Base-by-base conservation (phyloP, 139 green algal genomes). In the Spirogloea muscicola region DNA sequence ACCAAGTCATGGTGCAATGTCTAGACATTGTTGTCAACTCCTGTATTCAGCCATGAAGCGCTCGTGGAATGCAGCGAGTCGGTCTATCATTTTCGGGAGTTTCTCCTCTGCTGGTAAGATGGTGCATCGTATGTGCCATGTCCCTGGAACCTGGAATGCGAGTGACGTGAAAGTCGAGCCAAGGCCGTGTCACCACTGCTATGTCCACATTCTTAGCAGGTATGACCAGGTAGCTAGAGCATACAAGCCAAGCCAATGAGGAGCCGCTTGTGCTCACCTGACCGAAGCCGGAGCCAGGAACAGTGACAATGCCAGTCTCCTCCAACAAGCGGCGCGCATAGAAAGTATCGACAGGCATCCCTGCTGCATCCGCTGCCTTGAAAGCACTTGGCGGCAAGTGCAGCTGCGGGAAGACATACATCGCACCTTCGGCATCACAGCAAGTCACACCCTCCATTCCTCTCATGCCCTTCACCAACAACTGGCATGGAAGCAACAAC, bases 251-350 rank as follows among this genome's bases (percentile, higher is more conserved):
- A n/a, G n/a, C n/a, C n/a, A n/a, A n/a, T n/a, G n/a, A n/a, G n/a
- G n/a, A n/a, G n/a, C n/a, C n/a, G n/a, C n/a, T n/a, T n/a, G n/a
- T n/a, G n/a, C 46, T 16, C 9, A 76, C 59, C 68, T 89, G 84
- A 4, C 90, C 90, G 74, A 98, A 98, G 0, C 94, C 94, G 55
- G 60, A 86, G 44, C 92, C 88, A 72, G 92, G 92, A 36, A 97
- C 93, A 1, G 90, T 89, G 18, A 96, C 89, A 60, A 98, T 94
- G 51, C 93, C 94, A 4, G 91, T 96, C n/a, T 79, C 63, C 36
- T 93, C 87, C 62, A 97, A 80, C 74, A 97, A 77, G 49, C 88
- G 68, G 40, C 83, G 79, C 84, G 92, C 96, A 84, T 98, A 98
- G 51, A 96, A 87, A 61, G 88, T 90, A 79, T 98, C 93, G 6